These are phyloP conservation scores for Stemphylium vesicarium DNA, from an alignment of 2,329 filamentous ascomycete species.

Conservation along the genomic window DNA sequence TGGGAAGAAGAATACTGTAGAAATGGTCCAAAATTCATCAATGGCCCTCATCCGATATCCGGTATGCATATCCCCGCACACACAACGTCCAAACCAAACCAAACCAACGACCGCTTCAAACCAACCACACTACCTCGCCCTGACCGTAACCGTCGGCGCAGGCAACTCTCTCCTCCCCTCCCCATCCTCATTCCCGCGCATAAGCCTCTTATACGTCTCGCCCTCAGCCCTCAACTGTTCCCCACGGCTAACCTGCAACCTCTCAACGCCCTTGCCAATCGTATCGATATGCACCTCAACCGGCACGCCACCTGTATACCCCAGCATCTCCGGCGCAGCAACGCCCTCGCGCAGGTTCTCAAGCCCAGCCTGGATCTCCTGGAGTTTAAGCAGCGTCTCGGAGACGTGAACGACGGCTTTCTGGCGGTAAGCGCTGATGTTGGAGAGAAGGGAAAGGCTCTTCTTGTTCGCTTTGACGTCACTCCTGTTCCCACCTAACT, in stretches of 20 bases:
- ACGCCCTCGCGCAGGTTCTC: constrained; percentile 75
- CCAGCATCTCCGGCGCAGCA: constrained; percentile 67
- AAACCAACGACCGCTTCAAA: background rate
- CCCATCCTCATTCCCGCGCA: constrained; percentile 21
- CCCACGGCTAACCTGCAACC: constrained; percentile 69
- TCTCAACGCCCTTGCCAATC: constrained; percentile 74
- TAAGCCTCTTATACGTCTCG: constrained; percentile 47
- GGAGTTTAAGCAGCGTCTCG: constrained; percentile 72
- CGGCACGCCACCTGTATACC: constrained; percentile 62
- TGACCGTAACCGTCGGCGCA: constrained; percentile 23
- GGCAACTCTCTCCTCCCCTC: constrained; percentile 20
- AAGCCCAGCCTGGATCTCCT: constrained; percentile 73
- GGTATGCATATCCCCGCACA: no score
- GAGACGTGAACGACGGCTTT: constrained; percentile 72
- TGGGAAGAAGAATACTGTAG: background rate
- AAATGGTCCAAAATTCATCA: no score
- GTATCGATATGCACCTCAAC: constrained; percentile 77
- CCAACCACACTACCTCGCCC: constrained; percentile 8
- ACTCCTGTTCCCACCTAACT: constrained; percentile 71
- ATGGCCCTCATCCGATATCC: no score
- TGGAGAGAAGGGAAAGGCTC: constrained; percentile 68
- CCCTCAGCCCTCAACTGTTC: constrained; percentile 66
- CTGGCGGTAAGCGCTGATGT: constrained; percentile 70
- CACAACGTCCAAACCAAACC: background rate
- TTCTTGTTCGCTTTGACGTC: constrained; percentile 66